Evolutionary conservation across 768 basidiomycete species (phyloP).

Genomic region (Serendipita sp.): DNA sequence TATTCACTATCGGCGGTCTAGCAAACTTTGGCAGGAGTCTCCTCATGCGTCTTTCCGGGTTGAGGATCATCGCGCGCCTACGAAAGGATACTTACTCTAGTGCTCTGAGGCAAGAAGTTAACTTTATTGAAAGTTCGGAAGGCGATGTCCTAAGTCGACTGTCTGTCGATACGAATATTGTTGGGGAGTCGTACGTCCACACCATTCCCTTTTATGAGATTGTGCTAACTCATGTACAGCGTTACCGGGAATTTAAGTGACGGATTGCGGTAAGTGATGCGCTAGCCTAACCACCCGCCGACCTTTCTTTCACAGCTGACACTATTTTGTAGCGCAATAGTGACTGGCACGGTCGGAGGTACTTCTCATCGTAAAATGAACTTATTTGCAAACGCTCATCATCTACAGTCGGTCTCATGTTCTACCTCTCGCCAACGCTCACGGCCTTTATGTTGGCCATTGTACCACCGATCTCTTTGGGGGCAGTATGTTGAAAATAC

Average conservation of each 20-base stretch:
- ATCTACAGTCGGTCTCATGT: slow-evolving; percentile 74
- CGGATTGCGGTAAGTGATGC: slow-evolving; percentile 28
- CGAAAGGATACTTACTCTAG: slow-evolving; percentile 71
- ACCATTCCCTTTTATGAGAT: neutral
- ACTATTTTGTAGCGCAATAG: slow-evolving; percentile 54
- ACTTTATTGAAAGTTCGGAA: slow-evolving; percentile 82
- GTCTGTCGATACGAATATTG: slow-evolving; percentile 81
- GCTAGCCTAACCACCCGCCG: neutral
- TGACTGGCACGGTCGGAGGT: slow-evolving; percentile 92
- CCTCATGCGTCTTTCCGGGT: slow-evolving; percentile 75
- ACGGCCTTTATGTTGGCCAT: slow-evolving; percentile 87
- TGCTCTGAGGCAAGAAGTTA: slow-evolving; percentile 79
- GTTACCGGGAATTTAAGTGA: slow-evolving; percentile 33
- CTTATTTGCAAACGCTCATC: neutral
- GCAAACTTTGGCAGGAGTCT: slow-evolving; percentile 75
- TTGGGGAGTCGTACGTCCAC: slow-evolving; percentile 63
- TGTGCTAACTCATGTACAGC: slow-evolving; percentile 15
- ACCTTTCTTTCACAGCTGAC: slow-evolving; percentile 41
- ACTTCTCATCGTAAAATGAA: slow-evolving; percentile 13
- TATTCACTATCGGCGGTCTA: slow-evolving; percentile 75
- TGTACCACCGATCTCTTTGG: slow-evolving; percentile 76
- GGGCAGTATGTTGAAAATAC: slow-evolving; percentile 39
- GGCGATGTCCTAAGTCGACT: slow-evolving; percentile 88
- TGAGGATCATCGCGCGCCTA: slow-evolving; percentile 65
- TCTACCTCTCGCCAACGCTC: slow-evolving; percentile 76